Evolutionary conservation across 352 stramenopile genomes (phyloP).

Genomic region (Vaucheria bursata): DNA sequence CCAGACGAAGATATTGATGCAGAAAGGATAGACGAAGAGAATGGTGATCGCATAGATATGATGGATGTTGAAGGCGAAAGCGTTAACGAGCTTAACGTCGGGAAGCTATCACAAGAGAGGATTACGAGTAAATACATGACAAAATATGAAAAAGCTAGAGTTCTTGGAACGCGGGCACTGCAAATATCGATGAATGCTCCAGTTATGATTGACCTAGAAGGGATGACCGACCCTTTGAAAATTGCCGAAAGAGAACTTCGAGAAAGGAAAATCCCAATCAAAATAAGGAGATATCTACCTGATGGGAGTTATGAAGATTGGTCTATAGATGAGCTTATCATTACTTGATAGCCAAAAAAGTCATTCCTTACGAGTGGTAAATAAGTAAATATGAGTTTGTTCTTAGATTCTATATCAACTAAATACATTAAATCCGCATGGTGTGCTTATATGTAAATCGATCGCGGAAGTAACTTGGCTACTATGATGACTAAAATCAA

Average conservation of each 20-base stretch:
- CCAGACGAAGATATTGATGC: constrained; percentile 44
- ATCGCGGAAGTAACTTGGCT: too few species aligned
- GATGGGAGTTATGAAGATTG: constrained; percentile 99
- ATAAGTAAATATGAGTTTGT: too few species aligned
- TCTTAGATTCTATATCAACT: too few species aligned
- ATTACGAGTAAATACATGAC: constrained; percentile 98
- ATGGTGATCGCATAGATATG: constrained; percentile 24
- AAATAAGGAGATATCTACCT: constrained; percentile 96
- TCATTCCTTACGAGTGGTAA: too few species aligned
- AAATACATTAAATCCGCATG: too few species aligned
- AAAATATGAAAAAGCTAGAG: constrained; percentile 96
- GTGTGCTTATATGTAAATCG: too few species aligned
- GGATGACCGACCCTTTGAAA: constrained; percentile 96
- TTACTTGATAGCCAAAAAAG: constrained; percentile 33
- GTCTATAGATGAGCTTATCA: constrained; percentile 91
- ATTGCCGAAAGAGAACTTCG: constrained; percentile 99
- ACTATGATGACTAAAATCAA: too few species aligned
- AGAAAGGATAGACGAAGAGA: constrained; percentile 19
- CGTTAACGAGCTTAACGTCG: background rate
- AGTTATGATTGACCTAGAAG: constrained; percentile 70
- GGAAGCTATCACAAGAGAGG: constrained; percentile 53
- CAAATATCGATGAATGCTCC: constrained; percentile 98
- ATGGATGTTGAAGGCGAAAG: constrained; percentile 24
- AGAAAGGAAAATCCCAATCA: constrained; percentile 98
- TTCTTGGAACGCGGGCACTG: constrained; percentile 92